A percentile compares a stretch with the other conserved stretches of the same genome.
Conservation (phyloP, 23 red algal genomes). For the Rhodosorus marinus region DNA sequence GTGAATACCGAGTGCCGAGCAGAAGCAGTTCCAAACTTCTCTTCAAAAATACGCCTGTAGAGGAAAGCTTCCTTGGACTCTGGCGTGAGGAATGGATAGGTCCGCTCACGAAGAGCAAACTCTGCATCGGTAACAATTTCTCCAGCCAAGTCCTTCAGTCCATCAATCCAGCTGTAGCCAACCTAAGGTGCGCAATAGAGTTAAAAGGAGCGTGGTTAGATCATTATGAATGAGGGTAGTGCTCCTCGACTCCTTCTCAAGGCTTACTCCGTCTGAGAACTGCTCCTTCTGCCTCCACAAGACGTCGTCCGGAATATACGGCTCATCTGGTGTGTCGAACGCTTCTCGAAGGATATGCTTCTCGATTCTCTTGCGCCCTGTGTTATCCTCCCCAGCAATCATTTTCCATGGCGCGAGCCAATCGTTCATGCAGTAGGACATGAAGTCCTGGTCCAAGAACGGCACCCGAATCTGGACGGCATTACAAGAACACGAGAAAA, state of each 20-base stretch:
- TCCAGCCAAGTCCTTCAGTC: constrained; percentile 59
- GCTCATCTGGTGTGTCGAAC: constrained; percentile 24
- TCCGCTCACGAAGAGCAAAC: constrained; percentile 7
- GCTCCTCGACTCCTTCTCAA: too few species aligned
- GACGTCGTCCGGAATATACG: constrained; percentile 65
- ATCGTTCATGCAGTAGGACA: constrained; percentile 69
- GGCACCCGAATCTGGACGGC: too few species aligned
- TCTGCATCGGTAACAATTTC: constrained; percentile 42
- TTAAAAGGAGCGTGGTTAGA: too few species aligned
- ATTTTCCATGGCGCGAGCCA: constrained; percentile 23
- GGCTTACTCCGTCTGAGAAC: constrained; percentile 79
- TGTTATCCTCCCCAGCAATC: constrained; percentile 2
- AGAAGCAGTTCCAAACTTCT: too few species aligned
- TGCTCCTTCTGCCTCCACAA: constrained; percentile 88
- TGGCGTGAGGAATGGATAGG: constrained; percentile 69
- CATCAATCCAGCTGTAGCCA: constrained; percentile 93
- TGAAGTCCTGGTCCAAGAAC: constrained; percentile 90
- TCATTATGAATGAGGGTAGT: too few species aligned
- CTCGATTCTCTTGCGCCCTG: constrained; percentile 23
- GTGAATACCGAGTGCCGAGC: too few species aligned
- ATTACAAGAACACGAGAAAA: too few species aligned
- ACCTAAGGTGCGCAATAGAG: too few species aligned
- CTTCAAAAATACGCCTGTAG: constrained; percentile 87
- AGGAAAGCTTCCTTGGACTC: constrained; percentile 77
- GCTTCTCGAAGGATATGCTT: constrained; percentile 48